These are phyloP conservation scores for Pleurozium schreberi DNA, from an alignment of 225 moss, liverwort and hornwort species.

Conservation along the genomic window DNA sequence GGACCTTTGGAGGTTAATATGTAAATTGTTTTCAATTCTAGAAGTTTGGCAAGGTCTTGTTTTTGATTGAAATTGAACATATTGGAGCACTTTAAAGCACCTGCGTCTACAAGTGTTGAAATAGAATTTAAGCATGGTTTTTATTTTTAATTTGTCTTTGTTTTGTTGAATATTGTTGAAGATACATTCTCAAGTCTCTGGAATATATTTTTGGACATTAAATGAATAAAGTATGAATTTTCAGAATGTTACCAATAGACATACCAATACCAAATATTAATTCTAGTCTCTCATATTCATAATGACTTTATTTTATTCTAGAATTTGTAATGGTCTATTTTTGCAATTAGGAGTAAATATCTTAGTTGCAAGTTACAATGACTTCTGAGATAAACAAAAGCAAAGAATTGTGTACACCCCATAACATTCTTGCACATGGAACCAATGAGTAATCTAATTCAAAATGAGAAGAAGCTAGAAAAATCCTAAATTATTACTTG, in stretches of 20 bases:
- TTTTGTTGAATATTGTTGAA: background rate
- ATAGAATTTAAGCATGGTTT: fast-evolving
- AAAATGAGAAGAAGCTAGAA: background rate
- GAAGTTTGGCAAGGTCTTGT: no score
- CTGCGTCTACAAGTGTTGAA: background rate
- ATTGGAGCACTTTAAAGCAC: background rate
- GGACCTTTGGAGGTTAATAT: fast-evolving
- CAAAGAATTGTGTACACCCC: no score
- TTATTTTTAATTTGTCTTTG: background rate
- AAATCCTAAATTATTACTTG: background rate
- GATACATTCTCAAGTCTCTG: fast-evolving
- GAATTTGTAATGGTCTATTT: background rate
- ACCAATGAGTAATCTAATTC: no score
- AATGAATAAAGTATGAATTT: background rate
- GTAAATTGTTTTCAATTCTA: background rate
- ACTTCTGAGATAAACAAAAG: background rate
- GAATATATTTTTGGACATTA: background rate
- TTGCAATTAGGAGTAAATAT: background rate
- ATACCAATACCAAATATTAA: background rate
- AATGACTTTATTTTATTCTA: background rate
- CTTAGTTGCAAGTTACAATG: background rate
- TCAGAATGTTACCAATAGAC: background rate
- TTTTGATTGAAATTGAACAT: fast-evolving
- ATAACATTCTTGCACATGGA: background rate
- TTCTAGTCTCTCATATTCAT: fast-evolving